These are phyloP conservation scores for Ascomycota sp. DNA, from an alignment of 2,329 filamentous ascomycete species.

Conservation along the genomic window DNA sequence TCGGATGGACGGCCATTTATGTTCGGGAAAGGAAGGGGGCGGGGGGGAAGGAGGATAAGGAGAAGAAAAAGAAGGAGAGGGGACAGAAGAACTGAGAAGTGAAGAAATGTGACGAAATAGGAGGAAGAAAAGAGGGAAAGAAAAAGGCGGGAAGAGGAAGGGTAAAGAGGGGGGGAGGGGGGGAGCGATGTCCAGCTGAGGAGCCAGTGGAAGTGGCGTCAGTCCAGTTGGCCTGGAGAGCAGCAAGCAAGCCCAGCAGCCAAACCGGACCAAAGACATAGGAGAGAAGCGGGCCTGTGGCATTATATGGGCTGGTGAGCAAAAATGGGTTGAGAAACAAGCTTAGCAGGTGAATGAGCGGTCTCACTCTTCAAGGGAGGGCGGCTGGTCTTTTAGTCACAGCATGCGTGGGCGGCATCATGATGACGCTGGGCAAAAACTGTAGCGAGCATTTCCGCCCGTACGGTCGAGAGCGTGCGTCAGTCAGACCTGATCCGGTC, in stretches of 20 bases:
- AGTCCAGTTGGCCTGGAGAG: neutral
- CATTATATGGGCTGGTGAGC: slow-evolving; percentile 4
- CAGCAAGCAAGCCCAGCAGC: neutral
- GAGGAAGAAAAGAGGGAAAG: neutral
- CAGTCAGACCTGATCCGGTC: slow-evolving; percentile 3
- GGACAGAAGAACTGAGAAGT: neutral
- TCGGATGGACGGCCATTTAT: slow-evolving; percentile 6
- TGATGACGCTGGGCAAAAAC: slow-evolving; percentile 1
- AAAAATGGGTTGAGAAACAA: slow-evolving; percentile 1
- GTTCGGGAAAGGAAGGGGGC: neutral
- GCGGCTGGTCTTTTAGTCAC: slow-evolving; percentile 5
- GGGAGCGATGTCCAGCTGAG: slow-evolving; percentile 2
- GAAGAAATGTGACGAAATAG: neutral
- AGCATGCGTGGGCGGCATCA: slow-evolving; percentile 3
- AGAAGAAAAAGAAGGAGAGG: neutral
- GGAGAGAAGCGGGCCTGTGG: slow-evolving; percentile 3
- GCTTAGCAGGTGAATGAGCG: slow-evolving; percentile 3
- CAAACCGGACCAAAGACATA: slow-evolving; percentile 2
- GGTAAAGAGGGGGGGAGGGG: neutral
- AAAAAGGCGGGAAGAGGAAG: neutral
- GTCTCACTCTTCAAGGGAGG: slow-evolving; percentile 11
- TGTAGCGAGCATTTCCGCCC: neutral
- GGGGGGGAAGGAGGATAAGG: neutral
- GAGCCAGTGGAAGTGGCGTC: slow-evolving; percentile 1
- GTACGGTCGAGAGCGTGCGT: neutral